phyloP scores from a whole-genome alignment of 495 filamentous ascomycete genomes.

The Massariosphaeria phaeospora region DNA sequence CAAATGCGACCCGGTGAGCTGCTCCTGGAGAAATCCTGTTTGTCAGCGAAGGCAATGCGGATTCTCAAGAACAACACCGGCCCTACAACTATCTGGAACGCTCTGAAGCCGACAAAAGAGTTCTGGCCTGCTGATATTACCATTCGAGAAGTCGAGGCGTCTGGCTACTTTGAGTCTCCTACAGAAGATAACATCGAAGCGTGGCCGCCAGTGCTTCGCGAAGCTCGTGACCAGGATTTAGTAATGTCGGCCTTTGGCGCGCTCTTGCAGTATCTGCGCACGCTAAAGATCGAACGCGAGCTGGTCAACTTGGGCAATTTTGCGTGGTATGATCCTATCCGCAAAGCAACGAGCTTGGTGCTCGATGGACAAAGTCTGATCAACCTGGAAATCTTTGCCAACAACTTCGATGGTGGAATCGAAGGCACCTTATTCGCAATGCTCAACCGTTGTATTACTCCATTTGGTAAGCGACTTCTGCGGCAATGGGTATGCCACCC shows the following conservation, averaged over 20 bases:
- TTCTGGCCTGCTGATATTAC: conserved; percentile 87
- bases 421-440: conserved; percentile 87
- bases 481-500: conserved; percentile 98
- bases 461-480: conserved; percentile 95
- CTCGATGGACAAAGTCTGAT: conserved; percentile 95
- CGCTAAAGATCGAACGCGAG: conserved; percentile 80
- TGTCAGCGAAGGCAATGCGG: conserved; percentile 80
- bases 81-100: conserved; percentile 92
- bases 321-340: conserved; percentile 86
- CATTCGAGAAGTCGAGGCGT: conserved; percentile 73
- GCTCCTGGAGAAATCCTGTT: conserved; percentile 78
- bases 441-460: conserved; percentile 90
- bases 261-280: conserved; percentile 75
- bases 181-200: conserved; percentile 59
- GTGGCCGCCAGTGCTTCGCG: conserved; percentile 74
- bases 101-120: conserved; percentile 80
- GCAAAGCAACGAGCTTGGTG: conserved; percentile 85
- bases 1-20: conserved; percentile 88
- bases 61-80: conserved; percentile 94
- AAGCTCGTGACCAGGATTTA: conserved; percentile 72
- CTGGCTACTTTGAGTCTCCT: conserved; percentile 68
- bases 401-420: conserved; percentile 78
- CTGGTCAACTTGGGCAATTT: conserved; percentile 90
- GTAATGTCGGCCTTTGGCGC: conserved; percentile 92
- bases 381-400: conserved; percentile 95